Base-by-base conservation (phyloP, 495 filamentous ascomycete species). In the Cenococcum geophilum region DNA sequence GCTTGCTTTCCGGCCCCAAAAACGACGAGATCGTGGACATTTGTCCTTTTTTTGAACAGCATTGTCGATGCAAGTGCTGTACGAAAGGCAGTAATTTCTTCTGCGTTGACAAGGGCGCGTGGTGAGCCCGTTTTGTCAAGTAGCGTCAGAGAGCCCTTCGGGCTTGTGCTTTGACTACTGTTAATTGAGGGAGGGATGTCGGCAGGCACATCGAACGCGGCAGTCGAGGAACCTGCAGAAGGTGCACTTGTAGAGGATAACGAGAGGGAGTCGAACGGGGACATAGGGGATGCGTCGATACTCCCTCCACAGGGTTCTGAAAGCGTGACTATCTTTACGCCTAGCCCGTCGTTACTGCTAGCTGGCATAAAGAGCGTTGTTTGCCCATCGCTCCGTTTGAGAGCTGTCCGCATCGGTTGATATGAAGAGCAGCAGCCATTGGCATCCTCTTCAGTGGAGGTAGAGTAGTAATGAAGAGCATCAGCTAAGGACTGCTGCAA, bases 331-430 rank as follows among this genome's bases (percentile, higher is more conserved):
- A 86, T 81, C 71, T 88, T 88, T 58, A 88, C 79, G 9, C 84
- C 85, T 14, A 83, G 70, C 0, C 78, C 81, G 34, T 78, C 74
- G 54, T 77, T 78, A 16, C 78, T 82, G 57, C 75, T 82, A 1
- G 89, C 89, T 4, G 93, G 93, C 93, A 97, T 98, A 72, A 96
- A 93, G 34, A 97, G 77, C 0, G 89, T 96, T 2, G 88, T 95
- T 45, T 83, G 82, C 40, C 89, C 87, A 76, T 89, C 86, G 21
- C 75, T 78, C 34, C 80, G 80, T 47, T 83, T 82, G 50, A 92
- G 81, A 0, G 84, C 80, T 0, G 88, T 88, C 50, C 92, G 82
- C 57, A 83, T 82, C 0, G 92, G 92, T 69, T 96, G 90, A 58
- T 89, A 86, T 32, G 80, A 77, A 3, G 82, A 77, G 45, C 79